These are phyloP conservation scores for Neurospora sp. DNA, from an alignment of 2,329 filamentous ascomycete species.

Conservation along the genomic window DNA sequence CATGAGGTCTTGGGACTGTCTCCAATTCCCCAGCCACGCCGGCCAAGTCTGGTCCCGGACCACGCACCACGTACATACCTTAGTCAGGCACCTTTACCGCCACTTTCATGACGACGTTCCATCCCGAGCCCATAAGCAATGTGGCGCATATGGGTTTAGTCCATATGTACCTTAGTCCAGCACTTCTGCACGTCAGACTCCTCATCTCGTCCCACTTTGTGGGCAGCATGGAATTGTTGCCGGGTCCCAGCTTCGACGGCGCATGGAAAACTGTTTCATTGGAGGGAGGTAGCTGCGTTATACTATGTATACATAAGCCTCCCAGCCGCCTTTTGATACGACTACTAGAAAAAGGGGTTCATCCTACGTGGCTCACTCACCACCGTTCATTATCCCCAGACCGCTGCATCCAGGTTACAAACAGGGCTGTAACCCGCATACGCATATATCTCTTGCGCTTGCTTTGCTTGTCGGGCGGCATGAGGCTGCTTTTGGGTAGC, in stretches of 20 bases:
- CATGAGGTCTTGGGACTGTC: background rate
- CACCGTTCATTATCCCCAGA: background rate
- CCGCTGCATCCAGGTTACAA: background rate
- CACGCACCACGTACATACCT: background rate
- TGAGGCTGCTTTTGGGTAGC: background rate
- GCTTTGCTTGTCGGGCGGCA: background rate
- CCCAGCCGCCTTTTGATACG: background rate
- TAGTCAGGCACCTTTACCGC: background rate
- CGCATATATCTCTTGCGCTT: background rate
- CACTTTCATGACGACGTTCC: background rate
- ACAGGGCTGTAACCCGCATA: background rate
- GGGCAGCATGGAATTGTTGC: background rate
- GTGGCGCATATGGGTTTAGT: background rate
- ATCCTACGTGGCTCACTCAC: background rate
- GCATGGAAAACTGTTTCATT: background rate
- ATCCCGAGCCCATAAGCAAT: background rate
- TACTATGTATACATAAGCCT: background rate
- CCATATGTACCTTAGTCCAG: background rate
- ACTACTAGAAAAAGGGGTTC: background rate
- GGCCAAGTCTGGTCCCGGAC: background rate
- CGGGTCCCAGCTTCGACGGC: background rate
- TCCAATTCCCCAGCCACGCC: background rate
- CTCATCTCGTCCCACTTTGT: background rate
- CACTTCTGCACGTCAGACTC: background rate
- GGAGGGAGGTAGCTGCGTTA: background rate